These are phyloP conservation scores for Acanthamoeba healyi DNA, from an alignment of 208 protist species.

Conservation along the genomic window DNA sequence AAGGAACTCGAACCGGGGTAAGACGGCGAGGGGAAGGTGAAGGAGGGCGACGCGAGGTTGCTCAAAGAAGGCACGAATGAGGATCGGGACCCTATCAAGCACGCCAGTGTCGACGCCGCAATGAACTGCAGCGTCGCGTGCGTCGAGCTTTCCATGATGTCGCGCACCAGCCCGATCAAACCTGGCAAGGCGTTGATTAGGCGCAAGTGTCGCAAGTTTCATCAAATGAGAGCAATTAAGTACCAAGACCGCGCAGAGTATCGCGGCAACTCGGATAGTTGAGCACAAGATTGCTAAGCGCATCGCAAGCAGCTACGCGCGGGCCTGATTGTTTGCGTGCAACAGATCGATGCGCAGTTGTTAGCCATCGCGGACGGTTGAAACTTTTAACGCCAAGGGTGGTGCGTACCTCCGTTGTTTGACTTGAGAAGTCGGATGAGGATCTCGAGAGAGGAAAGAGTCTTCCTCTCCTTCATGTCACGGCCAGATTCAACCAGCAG, in stretches of 20 bases:
- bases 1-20: neutral
- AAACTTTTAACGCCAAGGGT: too few relatives aligned
- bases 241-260: constrained; percentile 27
- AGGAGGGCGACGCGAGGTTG: constrained; percentile 10
- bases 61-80: neutral
- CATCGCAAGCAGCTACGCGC: constrained; percentile 42
- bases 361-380: neutral
- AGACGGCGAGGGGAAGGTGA: constrained; percentile 13
- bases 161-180: neutral
- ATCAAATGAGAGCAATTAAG: neutral
- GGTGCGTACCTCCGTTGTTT: constrained; percentile 27
- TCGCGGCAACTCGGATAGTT: constrained; percentile 38
- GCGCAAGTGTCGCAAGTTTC: neutral
- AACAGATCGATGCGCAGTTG: neutral
- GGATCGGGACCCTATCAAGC: constrained; percentile 5
- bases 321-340: neutral
- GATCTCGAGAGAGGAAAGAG: constrained; percentile 25
- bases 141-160: constrained; percentile 64
- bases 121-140: constrained; percentile 57
- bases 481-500: constrained; percentile 6
- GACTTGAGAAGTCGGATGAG: constrained; percentile 47
- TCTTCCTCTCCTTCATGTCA: neutral
- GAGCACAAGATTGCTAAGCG: constrained; percentile 30
- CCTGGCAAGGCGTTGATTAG: neutral
- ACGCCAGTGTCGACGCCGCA: constrained; percentile 5